These are phyloP conservation scores for Phialocephala sp. DNA, from an alignment of 2,329 filamentous ascomycete genomes.

Conservation along the genomic window DNA sequence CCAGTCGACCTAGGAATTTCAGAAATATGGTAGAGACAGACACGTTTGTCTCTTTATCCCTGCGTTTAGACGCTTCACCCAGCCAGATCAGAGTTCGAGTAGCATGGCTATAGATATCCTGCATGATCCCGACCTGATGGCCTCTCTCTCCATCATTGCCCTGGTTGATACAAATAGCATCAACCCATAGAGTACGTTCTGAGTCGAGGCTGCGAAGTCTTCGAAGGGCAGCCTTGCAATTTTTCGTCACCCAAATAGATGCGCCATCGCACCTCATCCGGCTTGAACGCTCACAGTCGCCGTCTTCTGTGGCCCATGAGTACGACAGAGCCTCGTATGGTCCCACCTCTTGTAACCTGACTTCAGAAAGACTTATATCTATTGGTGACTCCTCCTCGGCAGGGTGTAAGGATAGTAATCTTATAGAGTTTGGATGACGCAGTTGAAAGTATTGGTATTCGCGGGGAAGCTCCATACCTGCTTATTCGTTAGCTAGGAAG, in stretches of 20 bases:
- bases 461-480: too few relatives aligned
- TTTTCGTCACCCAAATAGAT: not conserved
- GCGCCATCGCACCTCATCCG: not conserved
- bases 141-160: slow-evolving; percentile 27
- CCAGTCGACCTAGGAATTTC: not conserved
- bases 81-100: slow-evolving; percentile 2
- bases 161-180: slow-evolving; percentile 33
- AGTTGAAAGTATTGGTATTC: not conserved
- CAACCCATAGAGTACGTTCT: slow-evolving; percentile 38
- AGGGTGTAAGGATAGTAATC: not conserved
- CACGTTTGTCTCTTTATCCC: not conserved
- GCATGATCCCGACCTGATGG: slow-evolving; percentile 29
- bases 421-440: not conserved
- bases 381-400: not conserved
- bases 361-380: not conserved
- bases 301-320: not conserved
- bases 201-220: not conserved
- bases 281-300: not conserved
- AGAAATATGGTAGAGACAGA: not conserved
- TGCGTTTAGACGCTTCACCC: not conserved
- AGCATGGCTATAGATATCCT: slow-evolving; percentile 19
- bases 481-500: too few relatives aligned
- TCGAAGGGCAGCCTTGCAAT: not conserved
- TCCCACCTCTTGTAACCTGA: not conserved
- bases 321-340: slow-evolving; percentile 12